A percentile compares a stretch with the other conserved stretches of the same genome.
phyloP scores from a whole-genome alignment of 805 yeast genomes.

The Sugiyamaella smithiae region DNA sequence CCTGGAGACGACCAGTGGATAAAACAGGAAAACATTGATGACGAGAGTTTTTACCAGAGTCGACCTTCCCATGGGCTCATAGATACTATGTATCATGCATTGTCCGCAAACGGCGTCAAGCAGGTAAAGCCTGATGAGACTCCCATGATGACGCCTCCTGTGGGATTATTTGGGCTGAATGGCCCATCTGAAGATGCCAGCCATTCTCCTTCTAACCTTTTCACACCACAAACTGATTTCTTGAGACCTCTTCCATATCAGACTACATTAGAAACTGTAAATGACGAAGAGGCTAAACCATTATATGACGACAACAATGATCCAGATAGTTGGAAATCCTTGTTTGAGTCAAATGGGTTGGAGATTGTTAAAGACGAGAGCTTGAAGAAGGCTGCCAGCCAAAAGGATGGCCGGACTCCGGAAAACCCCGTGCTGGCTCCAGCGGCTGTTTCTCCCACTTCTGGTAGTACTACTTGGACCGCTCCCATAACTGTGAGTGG shows the following conservation, averaged over 20 bases:
- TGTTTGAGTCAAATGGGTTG: background rate
- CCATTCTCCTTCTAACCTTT: background rate
- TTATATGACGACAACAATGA: constrained; percentile 3
- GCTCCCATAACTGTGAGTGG: background rate
- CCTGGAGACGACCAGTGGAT: constrained; percentile 1
- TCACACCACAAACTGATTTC: constrained; percentile 1
- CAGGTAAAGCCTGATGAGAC: constrained; percentile 2
- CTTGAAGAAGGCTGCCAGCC: background rate
- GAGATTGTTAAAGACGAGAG: background rate
- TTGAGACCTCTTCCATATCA: background rate
- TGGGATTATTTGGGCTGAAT: background rate
- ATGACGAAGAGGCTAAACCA: constrained; percentile 9
- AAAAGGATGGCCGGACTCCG: background rate
- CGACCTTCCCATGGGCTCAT: background rate
- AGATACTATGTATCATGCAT: background rate
- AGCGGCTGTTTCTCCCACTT: background rate
- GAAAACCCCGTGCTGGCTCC: background rate
- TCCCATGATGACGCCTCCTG: constrained; percentile 14
- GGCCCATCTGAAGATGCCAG: constrained; percentile 3
- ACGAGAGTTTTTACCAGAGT: background rate
- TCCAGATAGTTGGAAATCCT: constrained; percentile 5
- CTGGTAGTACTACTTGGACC: background rate
- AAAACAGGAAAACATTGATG: background rate
- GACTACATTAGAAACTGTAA: background rate
- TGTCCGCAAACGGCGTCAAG: background rate